Evolutionary conservation across 192 early-diverging fungal genomes (phyloP), one percentile per base, ranked within the genome.

Genomic region (Coemansia sp.): DNA sequence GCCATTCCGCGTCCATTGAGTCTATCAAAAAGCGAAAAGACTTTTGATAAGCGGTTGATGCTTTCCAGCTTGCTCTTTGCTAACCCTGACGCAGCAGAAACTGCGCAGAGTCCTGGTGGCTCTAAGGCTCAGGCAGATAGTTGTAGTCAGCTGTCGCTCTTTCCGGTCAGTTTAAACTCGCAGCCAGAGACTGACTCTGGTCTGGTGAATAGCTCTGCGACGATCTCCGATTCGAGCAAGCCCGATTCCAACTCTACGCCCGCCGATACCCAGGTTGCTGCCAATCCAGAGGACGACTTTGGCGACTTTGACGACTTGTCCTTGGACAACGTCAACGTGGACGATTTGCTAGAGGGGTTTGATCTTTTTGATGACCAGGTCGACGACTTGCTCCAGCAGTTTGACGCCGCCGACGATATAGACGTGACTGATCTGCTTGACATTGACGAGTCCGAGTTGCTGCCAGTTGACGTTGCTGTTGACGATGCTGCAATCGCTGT

Each of bases 301-400:
- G 66, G 68, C 41, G 66, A 73, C 33, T 31, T 81, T 39, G 65
- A 72, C 48, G 65, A 72, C 41, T 34, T 82, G 16, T 50, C 54
- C 17, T 56, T 83, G 11, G 75, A 74, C 63, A 66, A 78, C 37
- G 62, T 69, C 14, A 72, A 78, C 57, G 54, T 83, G 63, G 76
- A 78, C 24, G 64, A 50, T 11, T 44, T 78, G 45, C 39, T 78
- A 27, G 73, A 64, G 27, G 78, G 51, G 0, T 29, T 79, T 6
- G 78, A 74, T 29, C 31, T 29, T 40, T 3, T 69, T 10, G 72
- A 70, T 19, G 68, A 63, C 42, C 59, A 60, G 7, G 57, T 72
- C 29, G 66, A 64, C 24, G 75, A 72, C 4, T 44, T 78, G 42
- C 56, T 72, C 29, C 29, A 60, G 8, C 13, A 31, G 29, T n/a